Conservation (phyloP, 139 green algal species). For the Pleodorina starrii region DNA sequence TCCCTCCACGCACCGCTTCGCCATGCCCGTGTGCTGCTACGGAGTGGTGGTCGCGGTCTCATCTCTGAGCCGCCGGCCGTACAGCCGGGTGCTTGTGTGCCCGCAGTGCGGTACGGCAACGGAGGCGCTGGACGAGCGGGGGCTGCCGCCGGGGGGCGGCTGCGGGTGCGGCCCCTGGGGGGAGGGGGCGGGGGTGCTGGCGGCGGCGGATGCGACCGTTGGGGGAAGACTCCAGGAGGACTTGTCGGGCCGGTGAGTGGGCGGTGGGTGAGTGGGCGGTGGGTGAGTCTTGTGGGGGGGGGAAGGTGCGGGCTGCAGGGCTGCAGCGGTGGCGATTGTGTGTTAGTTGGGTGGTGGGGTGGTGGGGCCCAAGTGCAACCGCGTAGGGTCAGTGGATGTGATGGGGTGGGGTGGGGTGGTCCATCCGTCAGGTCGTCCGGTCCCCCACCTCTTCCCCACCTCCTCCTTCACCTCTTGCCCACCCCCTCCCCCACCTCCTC, state of each 20-base stretch:
- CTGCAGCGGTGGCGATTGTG: neutral
- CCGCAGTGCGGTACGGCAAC: neutral
- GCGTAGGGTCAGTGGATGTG: too few species aligned
- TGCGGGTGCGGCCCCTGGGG: neutral
- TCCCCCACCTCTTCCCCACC: too few species aligned
- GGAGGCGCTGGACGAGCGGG: constrained; percentile 36
- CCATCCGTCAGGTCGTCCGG: too few species aligned
- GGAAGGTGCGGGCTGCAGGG: too few species aligned
- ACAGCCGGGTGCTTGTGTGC: constrained; percentile 35
- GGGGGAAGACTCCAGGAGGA: constrained; percentile 11
- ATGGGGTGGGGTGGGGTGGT: too few species aligned
- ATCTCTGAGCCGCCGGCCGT: neutral
- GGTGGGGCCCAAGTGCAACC: too few species aligned
- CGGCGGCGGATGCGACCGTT: neutral
- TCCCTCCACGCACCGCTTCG: neutral
- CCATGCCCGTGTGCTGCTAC: constrained; percentile 17
- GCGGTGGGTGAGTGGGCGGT: too few species aligned
- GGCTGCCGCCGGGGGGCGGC: neutral
- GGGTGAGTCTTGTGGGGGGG: too few species aligned
- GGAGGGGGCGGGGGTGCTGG: neutral
- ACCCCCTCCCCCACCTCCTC: too few species aligned
- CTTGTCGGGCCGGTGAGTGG: constrained; percentile 32
- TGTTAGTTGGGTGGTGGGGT: neutral
- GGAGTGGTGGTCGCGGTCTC: constrained; percentile 8
- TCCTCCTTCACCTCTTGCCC: too few species aligned